Evolutionary conservation across 805 yeast species (phyloP).

Genomic region (Pichia paraexigua): DNA sequence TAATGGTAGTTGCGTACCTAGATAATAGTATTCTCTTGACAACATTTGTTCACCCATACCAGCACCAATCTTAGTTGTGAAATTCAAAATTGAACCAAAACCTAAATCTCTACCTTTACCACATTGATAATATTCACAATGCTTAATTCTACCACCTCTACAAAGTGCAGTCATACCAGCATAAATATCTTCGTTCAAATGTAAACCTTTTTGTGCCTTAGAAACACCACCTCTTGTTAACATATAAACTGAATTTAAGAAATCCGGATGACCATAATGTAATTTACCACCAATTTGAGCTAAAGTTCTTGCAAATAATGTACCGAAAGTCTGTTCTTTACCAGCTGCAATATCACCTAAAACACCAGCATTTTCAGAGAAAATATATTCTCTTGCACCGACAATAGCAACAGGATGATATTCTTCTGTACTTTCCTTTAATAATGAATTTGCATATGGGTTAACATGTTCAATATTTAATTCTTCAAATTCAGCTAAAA

Average conservation of each 20-base stretch:
- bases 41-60: constrained; percentile 91
- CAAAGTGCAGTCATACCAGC: constrained; percentile 81
- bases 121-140: constrained; percentile 82
- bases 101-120: constrained; percentile 90
- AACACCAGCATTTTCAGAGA: constrained; percentile 80
- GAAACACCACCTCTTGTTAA: constrained; percentile 85
- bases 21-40: constrained; percentile 73
- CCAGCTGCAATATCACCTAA: constrained; percentile 89
- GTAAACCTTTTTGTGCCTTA: constrained; percentile 79
- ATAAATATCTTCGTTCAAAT: constrained; percentile 79
- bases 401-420: constrained; percentile 72
- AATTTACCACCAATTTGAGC: constrained; percentile 81
- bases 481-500: constrained; percentile 78
- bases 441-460: constrained; percentile 73
- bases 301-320: constrained; percentile 73
- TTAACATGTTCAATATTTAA: constrained; percentile 65
- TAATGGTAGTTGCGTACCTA: constrained; percentile 73
- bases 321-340: constrained; percentile 85
- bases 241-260: constrained; percentile 67
- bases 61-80: constrained; percentile 84
- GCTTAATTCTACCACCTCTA: constrained; percentile 84
- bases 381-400: constrained; percentile 82
- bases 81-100: constrained; percentile 76
- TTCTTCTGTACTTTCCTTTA: constrained; percentile 40
- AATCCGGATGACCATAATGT: constrained; percentile 88